Conservation (phyloP, 352 stramenopile species). For the Halophytophthora batemanensis region DNA sequence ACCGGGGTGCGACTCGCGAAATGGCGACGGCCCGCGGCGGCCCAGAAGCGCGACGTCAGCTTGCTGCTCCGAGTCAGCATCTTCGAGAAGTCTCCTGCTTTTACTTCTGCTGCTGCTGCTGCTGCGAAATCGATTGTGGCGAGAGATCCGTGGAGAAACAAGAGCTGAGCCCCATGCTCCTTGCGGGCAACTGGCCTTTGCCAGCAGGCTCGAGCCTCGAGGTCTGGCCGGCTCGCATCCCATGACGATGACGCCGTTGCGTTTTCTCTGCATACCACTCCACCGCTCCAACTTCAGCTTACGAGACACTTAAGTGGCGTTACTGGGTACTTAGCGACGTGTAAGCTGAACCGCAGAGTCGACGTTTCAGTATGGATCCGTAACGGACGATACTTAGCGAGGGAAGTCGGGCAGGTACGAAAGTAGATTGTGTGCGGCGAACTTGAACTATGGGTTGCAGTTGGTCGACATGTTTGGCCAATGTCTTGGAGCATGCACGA, state of each 20-base stretch:
- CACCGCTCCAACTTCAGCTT: slow-evolving; percentile 1
- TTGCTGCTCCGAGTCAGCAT: slow-evolving; percentile 34
- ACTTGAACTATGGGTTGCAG: too few species aligned
- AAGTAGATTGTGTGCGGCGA: too few species aligned
- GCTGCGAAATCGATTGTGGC: slow-evolving; percentile 16
- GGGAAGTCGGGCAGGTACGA: too few species aligned
- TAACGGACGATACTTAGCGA: not conserved
- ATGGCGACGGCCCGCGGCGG: slow-evolving; percentile 30
- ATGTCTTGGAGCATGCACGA: too few species aligned
- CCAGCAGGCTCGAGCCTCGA: too few species aligned
- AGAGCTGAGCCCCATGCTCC: too few species aligned
- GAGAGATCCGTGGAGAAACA: too few species aligned
- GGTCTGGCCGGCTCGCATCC: too few species aligned
- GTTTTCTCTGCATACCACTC: not conserved
- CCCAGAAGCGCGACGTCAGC: slow-evolving; percentile 21
- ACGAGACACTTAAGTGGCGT: not conserved
- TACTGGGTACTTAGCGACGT: not conserved
- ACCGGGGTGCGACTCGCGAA: slow-evolving; percentile 35
- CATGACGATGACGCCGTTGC: slow-evolving; percentile 2
- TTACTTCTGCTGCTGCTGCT: slow-evolving; percentile 5
- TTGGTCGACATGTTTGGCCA: too few species aligned
- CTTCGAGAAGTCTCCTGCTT: not conserved
- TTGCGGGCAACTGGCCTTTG: too few species aligned
- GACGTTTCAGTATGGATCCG: slow-evolving; percentile 1
- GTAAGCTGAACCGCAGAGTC: slow-evolving; percentile 1